Evolutionary conservation across 1,284 basidiomycete species (phyloP).

Genomic region (Trametes hirsuta): DNA sequence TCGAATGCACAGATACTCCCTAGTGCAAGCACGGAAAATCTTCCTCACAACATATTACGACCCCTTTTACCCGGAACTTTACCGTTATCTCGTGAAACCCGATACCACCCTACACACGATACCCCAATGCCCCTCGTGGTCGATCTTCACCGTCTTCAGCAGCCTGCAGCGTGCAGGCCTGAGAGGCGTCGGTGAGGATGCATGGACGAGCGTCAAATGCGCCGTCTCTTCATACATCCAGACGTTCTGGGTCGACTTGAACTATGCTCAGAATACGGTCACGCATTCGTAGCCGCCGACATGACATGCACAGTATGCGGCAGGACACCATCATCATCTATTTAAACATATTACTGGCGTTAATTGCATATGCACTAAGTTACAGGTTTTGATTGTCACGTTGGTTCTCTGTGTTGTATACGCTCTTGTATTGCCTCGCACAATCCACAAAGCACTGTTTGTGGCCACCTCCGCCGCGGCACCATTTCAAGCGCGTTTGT

Average conservation of each 20-base stretch:
- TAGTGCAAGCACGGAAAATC: conserved; percentile 43
- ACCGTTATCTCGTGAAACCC: conserved; percentile 54
- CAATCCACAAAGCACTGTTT: background rate
- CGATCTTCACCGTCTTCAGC: conserved; percentile 31
- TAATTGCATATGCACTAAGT: conserved; percentile 17
- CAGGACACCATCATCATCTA: conserved; percentile 12
- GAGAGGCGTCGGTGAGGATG: conserved; percentile 33
- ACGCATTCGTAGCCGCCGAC: conserved; percentile 43
- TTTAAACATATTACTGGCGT: conserved; percentile 6
- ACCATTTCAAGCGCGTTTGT: background rate
- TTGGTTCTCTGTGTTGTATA: conserved; percentile 20
- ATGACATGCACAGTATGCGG: conserved; percentile 26
- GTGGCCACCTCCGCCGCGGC: background rate
- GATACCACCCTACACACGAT: conserved; percentile 43
- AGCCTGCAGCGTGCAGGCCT: conserved; percentile 36
- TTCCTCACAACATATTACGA: conserved; percentile 71
- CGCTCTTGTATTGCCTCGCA: conserved; percentile 13
- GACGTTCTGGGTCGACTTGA: conserved; percentile 39
- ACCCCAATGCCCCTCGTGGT: conserved; percentile 32
- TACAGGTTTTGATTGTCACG: conserved; percentile 16
- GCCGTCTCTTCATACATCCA: conserved; percentile 35
- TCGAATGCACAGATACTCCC: conserved; percentile 36
- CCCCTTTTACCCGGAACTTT: conserved; percentile 70
- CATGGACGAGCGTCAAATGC: conserved; percentile 34
- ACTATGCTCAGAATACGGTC: conserved; percentile 22